Base-by-base conservation (phyloP, 2,329 filamentous ascomycete genomes). In the Trichoderma afroharzianum region DNA sequence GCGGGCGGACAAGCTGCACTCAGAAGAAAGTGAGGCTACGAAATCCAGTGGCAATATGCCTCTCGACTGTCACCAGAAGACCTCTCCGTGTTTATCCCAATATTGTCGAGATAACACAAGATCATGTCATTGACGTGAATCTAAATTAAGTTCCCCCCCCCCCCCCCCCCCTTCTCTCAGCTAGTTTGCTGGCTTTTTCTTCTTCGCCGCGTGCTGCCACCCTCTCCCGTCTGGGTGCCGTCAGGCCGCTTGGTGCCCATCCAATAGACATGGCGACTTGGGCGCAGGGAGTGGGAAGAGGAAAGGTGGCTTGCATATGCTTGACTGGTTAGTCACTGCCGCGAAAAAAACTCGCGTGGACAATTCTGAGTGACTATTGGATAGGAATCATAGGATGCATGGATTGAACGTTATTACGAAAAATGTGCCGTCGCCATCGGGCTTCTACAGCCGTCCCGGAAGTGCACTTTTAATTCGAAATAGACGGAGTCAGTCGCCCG, bases 241-340 rank as follows among this genome's bases (percentile, higher is more conserved):
- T 32, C 32, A n/a, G 21, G 50, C 50, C 32, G 63, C 63, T 43
- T 39, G 15, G 14, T 66, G 21, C 32, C 30, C 30, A 21, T 30
- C 63, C 63, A 67, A 67, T 67, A 18, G 32, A 39, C 24, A 18
- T 21, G 50, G 32, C 18, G 36, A 28, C 33, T 63, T 36, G 15
- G 1, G 50, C 14, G 21, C n/a, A 36, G 47, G 30, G 63, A 50
- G 28, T 47, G 15, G 32, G 36, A 43, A 62, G 57, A 26, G 59
- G 28, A 43, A 62, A 36, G 47, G 15, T 67, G 63, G 63, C 63
- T 67, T 67, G 63, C 63, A 67, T 67, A 30, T 30, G 30, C 32
- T 57, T 67, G 50, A 58, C 15, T 21, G 50, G 63, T 8, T 32
- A 28, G 18, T 26, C 18, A 21, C 32, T 26, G 30, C 8, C 6